phyloP scores from a whole-genome alignment of 352 stramenopile genomes.

The Aphanomyces astaci region DNA sequence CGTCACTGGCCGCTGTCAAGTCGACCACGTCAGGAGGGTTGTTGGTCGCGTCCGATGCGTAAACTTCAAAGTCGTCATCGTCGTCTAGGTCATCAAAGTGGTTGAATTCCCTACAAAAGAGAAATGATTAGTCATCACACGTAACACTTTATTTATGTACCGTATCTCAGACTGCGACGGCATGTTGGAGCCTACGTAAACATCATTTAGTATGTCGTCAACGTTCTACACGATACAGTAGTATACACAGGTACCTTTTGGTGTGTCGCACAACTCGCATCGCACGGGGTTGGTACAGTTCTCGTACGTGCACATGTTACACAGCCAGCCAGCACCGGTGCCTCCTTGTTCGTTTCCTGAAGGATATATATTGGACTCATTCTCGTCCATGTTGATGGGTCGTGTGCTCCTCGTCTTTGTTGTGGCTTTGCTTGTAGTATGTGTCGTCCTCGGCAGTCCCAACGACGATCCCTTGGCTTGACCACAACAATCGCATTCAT shows the following conservation, averaged over 20 bases:
- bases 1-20: not conserved
- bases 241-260: too few relatives aligned
- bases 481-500: not conserved
- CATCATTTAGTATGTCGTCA: too few relatives aligned
- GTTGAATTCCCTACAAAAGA: slow-evolving; percentile 7
- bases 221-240: too few relatives aligned
- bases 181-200: not conserved
- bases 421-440: not conserved
- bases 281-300: not conserved
- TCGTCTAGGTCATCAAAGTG: not conserved
- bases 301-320: slow-evolving; percentile 17
- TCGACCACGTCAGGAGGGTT: not conserved
- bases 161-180: not conserved
- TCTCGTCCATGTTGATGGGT: too few relatives aligned
- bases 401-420: too few relatives aligned
- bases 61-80: not conserved
- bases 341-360: not conserved
- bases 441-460: not conserved
- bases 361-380: too few relatives aligned
- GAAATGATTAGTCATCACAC: too few relatives aligned
- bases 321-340: not conserved
- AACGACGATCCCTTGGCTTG: not conserved
- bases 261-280: slow-evolving; percentile 8
- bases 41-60: too few relatives aligned
- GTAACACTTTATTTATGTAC: too few relatives aligned